Base-by-base conservation (phyloP, 1,139 yeast species). In the Kodamaea sp. region DNA sequence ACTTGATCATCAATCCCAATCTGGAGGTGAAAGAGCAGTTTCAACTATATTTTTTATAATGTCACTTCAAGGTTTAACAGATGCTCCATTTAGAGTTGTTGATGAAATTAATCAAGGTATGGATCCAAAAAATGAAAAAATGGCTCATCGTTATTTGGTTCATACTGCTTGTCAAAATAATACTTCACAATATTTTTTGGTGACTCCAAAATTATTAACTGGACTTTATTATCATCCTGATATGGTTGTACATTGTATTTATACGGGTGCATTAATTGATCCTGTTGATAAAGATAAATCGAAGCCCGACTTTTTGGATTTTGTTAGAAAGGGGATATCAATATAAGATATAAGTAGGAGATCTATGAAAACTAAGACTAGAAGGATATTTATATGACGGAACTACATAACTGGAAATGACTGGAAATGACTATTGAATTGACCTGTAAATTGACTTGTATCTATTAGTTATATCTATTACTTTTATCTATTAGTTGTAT, bases 21-120 rank as follows among this genome's bases (percentile, higher is more conserved):
- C 97, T 0, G 99, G 99, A 40, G 99, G 99, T 37, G 99, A 94
- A 59, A 77, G 96, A 52, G 95, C 98, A 0, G 96, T 92, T 0
- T 83, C 97, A 0, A 94, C 98, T 0, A 90, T 92, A 7, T 78
- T 89, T 43, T 94, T 85, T 56, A 75, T 94, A 52, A 86, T 94
- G 75, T 84, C 97, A 1, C 65, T 94, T 44, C 99, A 94, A 63
- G 92, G 90, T n/a, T 70, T 87, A 42, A 83, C 97, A 0, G 76
- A 76, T 31, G 89, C 97, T 0, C 98, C 98, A 7, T 88, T 94
- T 56, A 71, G 97, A 53, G 92, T 92, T 2, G 97, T 94, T 6
- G 99, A 94, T 62, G 99, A 94, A 66, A 94, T 94, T 48, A 94
- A 94, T 60, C 99, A 94, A 65, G 99, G 98, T 48, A 90, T 94